phyloP scores from a whole-genome alignment of 2,329 filamentous ascomycete genomes.

The Lachnellula occidentalis region DNA sequence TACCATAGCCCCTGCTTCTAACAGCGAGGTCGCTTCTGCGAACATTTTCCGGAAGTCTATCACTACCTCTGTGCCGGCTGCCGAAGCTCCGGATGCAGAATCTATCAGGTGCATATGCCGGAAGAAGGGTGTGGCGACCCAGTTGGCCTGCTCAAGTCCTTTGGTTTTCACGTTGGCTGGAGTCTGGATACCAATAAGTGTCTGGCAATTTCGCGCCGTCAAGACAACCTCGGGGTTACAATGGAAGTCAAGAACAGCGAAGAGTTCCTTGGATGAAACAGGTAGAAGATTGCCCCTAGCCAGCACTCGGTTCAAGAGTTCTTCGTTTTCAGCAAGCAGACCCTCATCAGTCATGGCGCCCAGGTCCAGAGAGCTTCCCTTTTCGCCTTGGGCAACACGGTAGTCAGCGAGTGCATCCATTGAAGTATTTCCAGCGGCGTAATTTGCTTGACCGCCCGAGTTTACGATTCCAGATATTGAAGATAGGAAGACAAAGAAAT shows the following conservation, averaged over 20 bases:
- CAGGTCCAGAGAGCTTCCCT: slow-evolving; percentile 7
- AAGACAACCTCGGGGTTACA: not conserved
- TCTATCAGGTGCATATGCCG: not conserved
- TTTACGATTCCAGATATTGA: slow-evolving; percentile 26
- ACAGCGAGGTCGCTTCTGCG: not conserved
- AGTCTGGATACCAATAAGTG: not conserved
- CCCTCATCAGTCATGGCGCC: slow-evolving; percentile 5
- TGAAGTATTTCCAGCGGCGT: slow-evolving; percentile 27
- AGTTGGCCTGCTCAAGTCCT: not conserved
- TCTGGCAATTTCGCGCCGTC: not conserved
- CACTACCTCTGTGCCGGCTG: not conserved
- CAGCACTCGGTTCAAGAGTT: not conserved
- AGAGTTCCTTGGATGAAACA: not conserved
- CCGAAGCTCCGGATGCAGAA: not conserved
- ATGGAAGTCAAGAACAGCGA: not conserved
- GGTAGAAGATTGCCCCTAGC: not conserved
- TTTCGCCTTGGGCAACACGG: slow-evolving; percentile 2
- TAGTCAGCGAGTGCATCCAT: slow-evolving; percentile 8
- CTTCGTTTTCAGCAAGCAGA: not conserved
- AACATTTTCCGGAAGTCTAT: not conserved
- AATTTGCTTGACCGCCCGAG: slow-evolving; percentile 6
- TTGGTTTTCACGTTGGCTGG: not conserved
- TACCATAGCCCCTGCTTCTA: not conserved
- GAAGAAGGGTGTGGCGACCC: not conserved
- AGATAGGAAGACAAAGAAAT: slow-evolving; percentile 37